Evolutionary conservation across 345 rosid genomes (phyloP).

Genomic region (Salix udensis): DNA sequence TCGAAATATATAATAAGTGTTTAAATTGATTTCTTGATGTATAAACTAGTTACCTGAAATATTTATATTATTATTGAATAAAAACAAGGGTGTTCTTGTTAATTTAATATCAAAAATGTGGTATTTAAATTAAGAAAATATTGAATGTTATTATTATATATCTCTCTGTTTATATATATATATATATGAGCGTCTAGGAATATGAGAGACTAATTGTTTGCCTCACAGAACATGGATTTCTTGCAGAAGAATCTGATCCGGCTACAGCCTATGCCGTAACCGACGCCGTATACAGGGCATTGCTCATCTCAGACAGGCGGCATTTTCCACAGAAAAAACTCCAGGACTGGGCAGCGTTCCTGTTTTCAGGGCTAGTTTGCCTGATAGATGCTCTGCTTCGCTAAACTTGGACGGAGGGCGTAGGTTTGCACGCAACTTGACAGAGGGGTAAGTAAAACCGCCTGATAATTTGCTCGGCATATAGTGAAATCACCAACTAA

Average conservation of each 20-base stretch:
- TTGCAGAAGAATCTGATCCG: constrained; percentile 51
- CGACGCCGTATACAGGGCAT: constrained; percentile 48
- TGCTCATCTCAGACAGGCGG: constrained; percentile 49
- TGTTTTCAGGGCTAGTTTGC: constrained; percentile 34
- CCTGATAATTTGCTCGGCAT: not conserved
- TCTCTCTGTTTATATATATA: too few relatives aligned
- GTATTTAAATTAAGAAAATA: too few relatives aligned
- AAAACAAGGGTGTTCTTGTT: too few relatives aligned
- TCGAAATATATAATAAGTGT: too few relatives aligned
- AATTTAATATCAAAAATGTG: too few relatives aligned
- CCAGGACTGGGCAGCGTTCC: constrained; percentile 30
- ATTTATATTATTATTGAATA: too few relatives aligned
- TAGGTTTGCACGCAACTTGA: too few relatives aligned
- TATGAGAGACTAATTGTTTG: constrained; percentile 42
- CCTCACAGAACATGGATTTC: constrained; percentile 53
- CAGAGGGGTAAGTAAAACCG: too few relatives aligned
- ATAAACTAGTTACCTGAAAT: too few relatives aligned
- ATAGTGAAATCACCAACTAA: not conserved
- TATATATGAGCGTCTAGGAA: constrained; percentile 23
- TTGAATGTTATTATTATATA: too few relatives aligned
- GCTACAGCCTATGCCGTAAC: constrained; percentile 40
- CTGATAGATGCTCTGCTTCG: constrained; percentile 34
- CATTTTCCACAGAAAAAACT: constrained; percentile 40
- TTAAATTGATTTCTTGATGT: too few relatives aligned
- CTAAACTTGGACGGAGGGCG: constrained; percentile 33